phyloP scores from a whole-genome alignment of 805 yeast genomes.

The Candida methanosorbosa region DNA sequence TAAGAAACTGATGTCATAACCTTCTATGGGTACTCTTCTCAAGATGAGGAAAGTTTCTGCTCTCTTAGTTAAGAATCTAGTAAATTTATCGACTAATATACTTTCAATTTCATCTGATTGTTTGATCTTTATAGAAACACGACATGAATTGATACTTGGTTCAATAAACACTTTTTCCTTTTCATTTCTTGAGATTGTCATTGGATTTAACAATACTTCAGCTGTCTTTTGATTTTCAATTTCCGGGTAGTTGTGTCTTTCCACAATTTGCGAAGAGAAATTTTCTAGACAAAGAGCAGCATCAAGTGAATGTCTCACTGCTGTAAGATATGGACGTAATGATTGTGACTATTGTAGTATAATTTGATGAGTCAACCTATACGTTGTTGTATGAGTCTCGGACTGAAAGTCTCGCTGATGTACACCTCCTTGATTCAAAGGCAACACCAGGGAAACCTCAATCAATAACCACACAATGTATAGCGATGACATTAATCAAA shows the following conservation, averaged over 20 bases:
- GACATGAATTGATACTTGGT: slow-evolving; percentile 85
- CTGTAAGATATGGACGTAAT: slow-evolving; percentile 85
- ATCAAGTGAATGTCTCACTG: slow-evolving; percentile 86
- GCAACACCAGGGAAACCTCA: no score
- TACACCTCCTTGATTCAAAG: no score
- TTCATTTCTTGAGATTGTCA: slow-evolving; percentile 87
- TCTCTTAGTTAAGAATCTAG: slow-evolving; percentile 87
- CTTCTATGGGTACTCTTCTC: slow-evolving; percentile 84
- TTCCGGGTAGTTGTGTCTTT: slow-evolving; percentile 96
- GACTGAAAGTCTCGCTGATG: no score
- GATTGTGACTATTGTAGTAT: slow-evolving; percentile 72
- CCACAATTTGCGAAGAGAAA: slow-evolving; percentile 91
- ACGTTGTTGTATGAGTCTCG: no score
- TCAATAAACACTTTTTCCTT: slow-evolving; percentile 89
- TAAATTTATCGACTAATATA: slow-evolving; percentile 88
- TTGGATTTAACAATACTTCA: slow-evolving; percentile 80
- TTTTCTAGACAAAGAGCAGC: slow-evolving; percentile 91
- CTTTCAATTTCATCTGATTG: slow-evolving; percentile 97
- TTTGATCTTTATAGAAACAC: slow-evolving; percentile 87
- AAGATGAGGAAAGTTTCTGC: slow-evolving; percentile 91
- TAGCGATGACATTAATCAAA: no score
- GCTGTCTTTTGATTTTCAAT: slow-evolving; percentile 79
- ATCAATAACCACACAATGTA: no score
- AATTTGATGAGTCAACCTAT: neutral
- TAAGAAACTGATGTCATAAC: slow-evolving; percentile 88